Evolutionary conservation across 352 stramenopile genomes (phyloP).

Genomic region (Phytophthora europaea): DNA sequence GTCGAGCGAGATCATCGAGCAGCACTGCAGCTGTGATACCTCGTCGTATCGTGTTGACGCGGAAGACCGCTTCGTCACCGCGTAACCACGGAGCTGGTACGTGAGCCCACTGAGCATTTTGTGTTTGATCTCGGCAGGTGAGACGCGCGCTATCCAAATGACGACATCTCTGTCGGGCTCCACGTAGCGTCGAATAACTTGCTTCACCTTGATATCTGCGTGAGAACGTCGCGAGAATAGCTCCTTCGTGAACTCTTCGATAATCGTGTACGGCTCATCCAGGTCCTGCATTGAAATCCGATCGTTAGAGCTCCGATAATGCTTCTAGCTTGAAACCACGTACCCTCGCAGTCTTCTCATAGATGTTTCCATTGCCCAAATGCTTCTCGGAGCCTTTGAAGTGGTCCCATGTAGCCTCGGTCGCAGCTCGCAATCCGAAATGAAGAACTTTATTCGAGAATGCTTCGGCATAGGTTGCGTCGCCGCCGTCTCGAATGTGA

Average conservation of each 20-base stretch:
- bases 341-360: slow-evolving; percentile 33
- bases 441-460: slow-evolving; percentile 41
- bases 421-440: slow-evolving; percentile 26
- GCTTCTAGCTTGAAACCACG: background rate
- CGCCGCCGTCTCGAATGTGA: slow-evolving; percentile 28
- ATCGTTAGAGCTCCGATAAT: background rate
- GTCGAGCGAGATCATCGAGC: slow-evolving; percentile 39
- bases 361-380: slow-evolving; percentile 30
- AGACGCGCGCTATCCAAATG: slow-evolving; percentile 37
- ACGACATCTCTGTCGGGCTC: slow-evolving; percentile 40
- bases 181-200: slow-evolving; percentile 39
- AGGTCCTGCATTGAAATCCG: slow-evolving; percentile 26
- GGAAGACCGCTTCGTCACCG: slow-evolving; percentile 37
- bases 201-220: slow-evolving; percentile 34
- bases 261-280: slow-evolving; percentile 40
- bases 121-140: slow-evolving; percentile 41
- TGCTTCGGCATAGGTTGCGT: slow-evolving; percentile 34
- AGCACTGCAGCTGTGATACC: slow-evolving; percentile 39
- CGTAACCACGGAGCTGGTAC: slow-evolving; percentile 43
- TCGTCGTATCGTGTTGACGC: slow-evolving; percentile 32
- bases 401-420: slow-evolving; percentile 38
- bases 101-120: slow-evolving; percentile 32
- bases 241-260: slow-evolving; percentile 42
- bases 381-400: slow-evolving; percentile 41
- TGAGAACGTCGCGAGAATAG: slow-evolving; percentile 16